Evolutionary conservation across 164 flowering plant genomes (phyloP), one percentile per base, ranked within the genome.

Genomic region (Vitis rotundifolia): DNA sequence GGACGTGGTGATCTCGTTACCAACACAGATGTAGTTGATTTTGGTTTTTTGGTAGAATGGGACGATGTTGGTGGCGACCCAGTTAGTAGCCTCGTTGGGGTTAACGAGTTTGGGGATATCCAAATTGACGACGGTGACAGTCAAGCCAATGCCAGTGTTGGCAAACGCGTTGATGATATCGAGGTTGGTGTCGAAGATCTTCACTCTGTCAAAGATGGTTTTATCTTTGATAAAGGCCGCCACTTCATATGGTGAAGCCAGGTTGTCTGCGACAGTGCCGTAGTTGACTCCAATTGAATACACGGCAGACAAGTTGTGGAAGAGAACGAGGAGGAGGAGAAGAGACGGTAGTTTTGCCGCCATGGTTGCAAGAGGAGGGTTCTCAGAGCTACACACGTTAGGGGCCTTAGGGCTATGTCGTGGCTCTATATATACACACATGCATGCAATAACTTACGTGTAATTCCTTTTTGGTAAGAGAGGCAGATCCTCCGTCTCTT

Each of bases 211-310:
- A 68, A 85, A 79, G 75, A 63, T 60, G 70, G 88, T 85, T 59
- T 73, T 68, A 70, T 80, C 29, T 49, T 79, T 75, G 73, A 85
- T 81, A 62, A 85, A 85, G 64, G 37, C 64, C 11, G 88, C 88
- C 8, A 85, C 86, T 29, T 73, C 71, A 56, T 81, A 11, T 0
- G 88, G 84, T 4, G 88, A 79, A 0, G 88, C 86, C 68, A 85
- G 88, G 81, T 85, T 82, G 81, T 82, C 68, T 48, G 86, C 86
- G 15, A 82, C 82, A 29, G 86, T 78, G 61, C 88, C 88, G 77
- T 80, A 85, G 79, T 85, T 85, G 48, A 82, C 81, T 60, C 88
- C 88, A 72, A 85, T 71, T 60, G 78, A 28, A 75, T 73, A 62
- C 0, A 73, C 59, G 72, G 77, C 73, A 59, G 76, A 9, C 68